Conservation (phyloP, 768 basidiomycete genomes). For the Pleurotus djamor region DNA sequence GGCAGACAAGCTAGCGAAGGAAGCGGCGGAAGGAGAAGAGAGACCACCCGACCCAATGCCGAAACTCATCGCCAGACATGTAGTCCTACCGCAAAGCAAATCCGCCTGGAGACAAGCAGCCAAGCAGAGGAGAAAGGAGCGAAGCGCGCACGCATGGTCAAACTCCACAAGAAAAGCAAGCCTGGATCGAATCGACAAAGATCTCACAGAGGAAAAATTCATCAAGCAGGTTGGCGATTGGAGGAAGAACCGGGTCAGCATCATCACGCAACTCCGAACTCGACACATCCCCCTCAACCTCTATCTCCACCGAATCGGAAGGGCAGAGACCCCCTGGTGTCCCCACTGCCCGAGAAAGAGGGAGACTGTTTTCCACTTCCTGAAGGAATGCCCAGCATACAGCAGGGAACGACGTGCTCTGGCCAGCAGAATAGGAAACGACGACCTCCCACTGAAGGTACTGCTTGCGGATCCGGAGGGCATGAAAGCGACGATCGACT, state of each 20-base stretch:
- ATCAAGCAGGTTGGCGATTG: not conserved
- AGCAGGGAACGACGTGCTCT: not conserved
- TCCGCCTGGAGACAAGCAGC: not conserved
- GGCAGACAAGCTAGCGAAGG: not conserved
- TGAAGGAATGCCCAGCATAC: not conserved
- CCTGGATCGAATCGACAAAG: not conserved
- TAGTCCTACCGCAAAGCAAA: not conserved
- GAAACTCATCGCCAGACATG: not conserved
- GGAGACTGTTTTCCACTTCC: conserved; percentile 8
- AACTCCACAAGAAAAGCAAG: not conserved
- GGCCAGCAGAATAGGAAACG: not conserved
- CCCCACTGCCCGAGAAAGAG: not conserved
- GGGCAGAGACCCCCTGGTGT: not conserved
- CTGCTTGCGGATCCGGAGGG: not conserved
- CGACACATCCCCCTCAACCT: conserved; percentile 5
- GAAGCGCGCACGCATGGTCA: not conserved
- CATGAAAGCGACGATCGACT: not conserved
- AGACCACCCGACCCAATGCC: not conserved
- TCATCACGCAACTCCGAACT: conserved; percentile 8
- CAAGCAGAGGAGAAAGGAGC: not conserved
- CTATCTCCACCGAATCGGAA: conserved; percentile 8
- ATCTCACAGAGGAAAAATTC: not conserved
- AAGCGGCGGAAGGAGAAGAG: not conserved
- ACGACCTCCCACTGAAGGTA: not conserved
- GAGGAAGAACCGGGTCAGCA: not conserved